Conservation (phyloP, 2,329 filamentous ascomycete genomes). For the Parastagonospora avenae region DNA sequence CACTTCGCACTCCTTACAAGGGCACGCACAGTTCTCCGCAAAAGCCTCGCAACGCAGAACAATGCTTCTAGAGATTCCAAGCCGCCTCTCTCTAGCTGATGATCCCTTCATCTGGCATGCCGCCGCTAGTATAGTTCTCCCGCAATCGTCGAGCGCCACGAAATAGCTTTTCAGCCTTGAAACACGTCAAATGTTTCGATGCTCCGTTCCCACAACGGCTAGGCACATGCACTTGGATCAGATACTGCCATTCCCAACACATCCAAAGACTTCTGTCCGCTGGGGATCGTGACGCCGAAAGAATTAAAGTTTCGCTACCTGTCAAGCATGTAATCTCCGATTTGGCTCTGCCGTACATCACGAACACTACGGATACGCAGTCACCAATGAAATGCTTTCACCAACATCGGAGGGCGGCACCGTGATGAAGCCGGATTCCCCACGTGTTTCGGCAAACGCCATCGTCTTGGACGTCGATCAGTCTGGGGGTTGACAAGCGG, state of each 20-base stretch:
- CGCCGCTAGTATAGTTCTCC: background rate
- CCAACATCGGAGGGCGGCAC: background rate
- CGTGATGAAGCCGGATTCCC: constrained; percentile 1
- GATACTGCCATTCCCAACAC: background rate
- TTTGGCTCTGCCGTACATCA: background rate
- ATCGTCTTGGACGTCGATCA: constrained; percentile 1
- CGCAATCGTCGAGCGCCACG: background rate
- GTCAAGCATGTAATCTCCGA: background rate
- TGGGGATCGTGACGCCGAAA: too few species aligned
- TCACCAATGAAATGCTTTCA: background rate
- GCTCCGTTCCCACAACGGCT: background rate
- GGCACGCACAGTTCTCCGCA: too few species aligned
- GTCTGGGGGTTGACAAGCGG: background rate
- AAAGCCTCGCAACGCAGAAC: too few species aligned
- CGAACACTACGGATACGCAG: background rate
- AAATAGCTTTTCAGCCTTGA: background rate
- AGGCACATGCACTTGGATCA: too few species aligned
- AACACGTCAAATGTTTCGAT: background rate
- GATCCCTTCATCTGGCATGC: background rate
- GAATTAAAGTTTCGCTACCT: background rate
- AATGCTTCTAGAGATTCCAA: too few species aligned
- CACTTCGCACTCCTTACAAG: too few species aligned
- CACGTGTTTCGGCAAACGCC: constrained; percentile 6
- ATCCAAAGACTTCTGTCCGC: background rate
- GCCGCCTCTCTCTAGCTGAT: background rate